Conservation (phyloP, 139 green algal species). For the Chara braunii region DNA sequence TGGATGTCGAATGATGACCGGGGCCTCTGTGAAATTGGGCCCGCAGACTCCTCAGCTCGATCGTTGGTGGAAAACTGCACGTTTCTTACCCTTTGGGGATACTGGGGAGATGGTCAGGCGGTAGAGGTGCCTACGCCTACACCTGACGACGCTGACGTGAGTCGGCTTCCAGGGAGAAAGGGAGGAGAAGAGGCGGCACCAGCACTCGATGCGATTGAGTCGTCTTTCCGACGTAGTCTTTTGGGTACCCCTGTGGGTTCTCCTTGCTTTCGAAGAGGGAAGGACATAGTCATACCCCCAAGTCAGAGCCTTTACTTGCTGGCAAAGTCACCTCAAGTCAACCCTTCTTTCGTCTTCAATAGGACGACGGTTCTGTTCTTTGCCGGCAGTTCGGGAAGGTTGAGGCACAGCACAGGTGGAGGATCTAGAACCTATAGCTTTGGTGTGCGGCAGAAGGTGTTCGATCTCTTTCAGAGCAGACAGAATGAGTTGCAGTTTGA, state of each 20-base stretch:
- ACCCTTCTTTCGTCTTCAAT: neutral
- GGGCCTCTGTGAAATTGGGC: conserved; percentile 46
- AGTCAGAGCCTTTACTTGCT: neutral
- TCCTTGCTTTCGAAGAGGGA: conserved; percentile 41
- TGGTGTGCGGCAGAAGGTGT: conserved; percentile 43
- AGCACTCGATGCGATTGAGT: too few relatives aligned
- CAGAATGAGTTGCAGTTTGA: neutral
- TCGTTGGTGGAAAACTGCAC: neutral
- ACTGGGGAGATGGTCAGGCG: too few relatives aligned
- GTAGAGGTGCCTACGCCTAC: too few relatives aligned
- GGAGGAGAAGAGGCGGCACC: too few relatives aligned
- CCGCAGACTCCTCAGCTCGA: neutral
- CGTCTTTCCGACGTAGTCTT: too few relatives aligned
- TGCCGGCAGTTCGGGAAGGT: neutral
- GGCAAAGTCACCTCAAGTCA: neutral
- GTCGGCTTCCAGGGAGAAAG: too few relatives aligned
- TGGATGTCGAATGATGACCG: conserved; percentile 55
- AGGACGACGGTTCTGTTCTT: neutral
- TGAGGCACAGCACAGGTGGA: conserved; percentile 1
- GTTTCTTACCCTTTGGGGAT: conserved; percentile 19
- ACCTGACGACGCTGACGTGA: too few relatives aligned
- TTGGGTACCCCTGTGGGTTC: too few relatives aligned
- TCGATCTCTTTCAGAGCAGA: conserved; percentile 19
- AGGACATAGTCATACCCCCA: conserved; percentile 34
- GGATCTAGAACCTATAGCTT: conserved; percentile 8